phyloP scores from a whole-genome alignment of 805 yeast genomes.

The Kodamaea kakaduensis region DNA sequence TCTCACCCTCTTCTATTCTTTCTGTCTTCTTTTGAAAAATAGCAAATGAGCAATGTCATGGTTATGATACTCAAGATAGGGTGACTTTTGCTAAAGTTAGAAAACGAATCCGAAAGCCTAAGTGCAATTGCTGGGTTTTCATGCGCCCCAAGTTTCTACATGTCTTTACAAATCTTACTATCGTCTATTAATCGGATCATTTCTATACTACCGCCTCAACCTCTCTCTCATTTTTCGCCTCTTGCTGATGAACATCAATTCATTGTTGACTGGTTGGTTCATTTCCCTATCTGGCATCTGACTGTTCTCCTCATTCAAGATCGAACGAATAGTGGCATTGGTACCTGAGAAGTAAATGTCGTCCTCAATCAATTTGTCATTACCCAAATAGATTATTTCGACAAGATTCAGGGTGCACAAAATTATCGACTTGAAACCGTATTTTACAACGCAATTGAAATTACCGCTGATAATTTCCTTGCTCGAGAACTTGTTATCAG shows the following conservation, averaged over 20 bases:
- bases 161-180: no score
- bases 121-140: no score
- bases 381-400: conserved; percentile 72
- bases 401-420: conserved; percentile 71
- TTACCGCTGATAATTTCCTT: conserved; percentile 46
- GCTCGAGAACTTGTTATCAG: conserved; percentile 28
- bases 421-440: conserved; percentile 75
- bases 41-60: no score
- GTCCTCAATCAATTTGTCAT: conserved; percentile 63
- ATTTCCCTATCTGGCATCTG: conserved; percentile 6
- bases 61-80: no score
- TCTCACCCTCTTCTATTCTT: no score
- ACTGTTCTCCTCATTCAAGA: conserved; percentile 15
- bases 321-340: conserved; percentile 25
- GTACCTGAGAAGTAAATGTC: conserved; percentile 46
- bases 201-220: conserved; percentile 5
- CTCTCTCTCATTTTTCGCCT: conserved; percentile 31
- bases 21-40: no score
- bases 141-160: no score
- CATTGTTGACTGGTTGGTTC: conserved; percentile 32
- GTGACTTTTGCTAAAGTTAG: no score
- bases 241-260: conserved; percentile 50
- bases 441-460: conserved; percentile 60
- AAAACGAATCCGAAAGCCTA: no score
- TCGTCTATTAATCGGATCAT: no score